Conservation (phyloP, 345 rosid species). For the Corchorus olitorius region DNA sequence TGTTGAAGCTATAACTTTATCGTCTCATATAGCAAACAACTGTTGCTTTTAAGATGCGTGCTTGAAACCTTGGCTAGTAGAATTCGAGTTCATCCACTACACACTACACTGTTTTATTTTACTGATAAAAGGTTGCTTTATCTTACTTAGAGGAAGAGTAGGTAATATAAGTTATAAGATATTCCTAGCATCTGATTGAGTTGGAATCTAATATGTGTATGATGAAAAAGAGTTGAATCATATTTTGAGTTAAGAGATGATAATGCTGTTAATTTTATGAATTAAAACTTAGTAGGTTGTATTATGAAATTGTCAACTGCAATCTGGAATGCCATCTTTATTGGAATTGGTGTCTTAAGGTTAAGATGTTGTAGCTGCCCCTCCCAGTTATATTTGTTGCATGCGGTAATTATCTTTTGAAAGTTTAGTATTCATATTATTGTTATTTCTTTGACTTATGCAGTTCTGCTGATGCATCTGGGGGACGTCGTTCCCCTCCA, state of each 20-base stretch:
- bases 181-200: background rate
- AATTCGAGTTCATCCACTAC: background rate
- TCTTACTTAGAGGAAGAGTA: background rate
- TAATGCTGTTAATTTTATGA: background rate
- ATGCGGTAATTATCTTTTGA: background rate
- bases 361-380: background rate
- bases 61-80: background rate
- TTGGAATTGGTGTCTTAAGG: background rate
- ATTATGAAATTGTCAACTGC: background rate
- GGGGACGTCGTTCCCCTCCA: constrained; percentile 73
- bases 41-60: no score
- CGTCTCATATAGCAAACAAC: no score
- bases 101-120: background rate
- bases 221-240: background rate
- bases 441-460: background rate
- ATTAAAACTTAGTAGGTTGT: background rate
- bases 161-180: background rate
- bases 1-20: background rate
- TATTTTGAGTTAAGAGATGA: background rate
- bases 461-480: constrained; percentile 56
- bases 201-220: background rate
- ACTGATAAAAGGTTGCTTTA: background rate
- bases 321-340: background rate
- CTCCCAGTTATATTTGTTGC: background rate
- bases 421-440: background rate